Evolutionary conservation across 192 early-diverging fungal species (phyloP).

Genomic region (Gamsiella multidivaricata): DNA sequence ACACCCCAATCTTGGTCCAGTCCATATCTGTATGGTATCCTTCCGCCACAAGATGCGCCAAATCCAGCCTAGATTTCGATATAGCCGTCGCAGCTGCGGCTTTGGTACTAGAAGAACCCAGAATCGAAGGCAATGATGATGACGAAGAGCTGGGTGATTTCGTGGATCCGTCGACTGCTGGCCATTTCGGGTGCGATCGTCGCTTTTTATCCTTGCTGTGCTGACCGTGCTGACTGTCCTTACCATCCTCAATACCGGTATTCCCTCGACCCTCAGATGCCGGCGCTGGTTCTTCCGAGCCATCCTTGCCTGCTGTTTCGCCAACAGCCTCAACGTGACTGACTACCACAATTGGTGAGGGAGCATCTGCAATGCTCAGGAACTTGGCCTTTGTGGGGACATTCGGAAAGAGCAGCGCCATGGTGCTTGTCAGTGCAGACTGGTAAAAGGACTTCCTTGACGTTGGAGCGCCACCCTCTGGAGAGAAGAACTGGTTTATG

Average conservation of each 20-base stretch:
- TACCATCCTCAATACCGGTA: too few relatives aligned
- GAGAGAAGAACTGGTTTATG: constrained; percentile 39
- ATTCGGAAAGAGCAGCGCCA: constrained; percentile 22
- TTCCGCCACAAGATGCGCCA: constrained; percentile 39
- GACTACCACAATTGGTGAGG: constrained; percentile 49
- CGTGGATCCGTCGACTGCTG: too few relatives aligned
- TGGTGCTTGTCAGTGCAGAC: constrained; percentile 12
- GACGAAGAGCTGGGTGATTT: neutral
- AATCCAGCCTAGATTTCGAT: constrained; percentile 20
- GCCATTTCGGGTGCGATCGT: neutral
- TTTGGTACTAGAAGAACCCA: neutral
- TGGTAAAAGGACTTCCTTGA: constrained; percentile 20
- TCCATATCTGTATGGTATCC: constrained; percentile 55
- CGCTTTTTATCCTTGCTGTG: neutral
- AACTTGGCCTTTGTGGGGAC: constrained; percentile 30
- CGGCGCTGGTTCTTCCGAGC: neutral
- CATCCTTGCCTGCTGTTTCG: neutral
- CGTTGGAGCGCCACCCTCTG: constrained; percentile 16
- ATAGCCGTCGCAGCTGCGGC: neutral
- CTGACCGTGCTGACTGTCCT: neutral
- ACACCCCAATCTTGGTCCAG: constrained; percentile 60
- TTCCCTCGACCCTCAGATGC: too few relatives aligned
- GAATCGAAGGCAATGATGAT: constrained; percentile 2
- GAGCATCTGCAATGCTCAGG: neutral
- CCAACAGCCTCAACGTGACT: constrained; percentile 14